These are phyloP conservation scores for Zymoseptoria pseudotritici DNA, from an alignment of 2,329 filamentous ascomycete genomes.

Conservation along the genomic window DNA sequence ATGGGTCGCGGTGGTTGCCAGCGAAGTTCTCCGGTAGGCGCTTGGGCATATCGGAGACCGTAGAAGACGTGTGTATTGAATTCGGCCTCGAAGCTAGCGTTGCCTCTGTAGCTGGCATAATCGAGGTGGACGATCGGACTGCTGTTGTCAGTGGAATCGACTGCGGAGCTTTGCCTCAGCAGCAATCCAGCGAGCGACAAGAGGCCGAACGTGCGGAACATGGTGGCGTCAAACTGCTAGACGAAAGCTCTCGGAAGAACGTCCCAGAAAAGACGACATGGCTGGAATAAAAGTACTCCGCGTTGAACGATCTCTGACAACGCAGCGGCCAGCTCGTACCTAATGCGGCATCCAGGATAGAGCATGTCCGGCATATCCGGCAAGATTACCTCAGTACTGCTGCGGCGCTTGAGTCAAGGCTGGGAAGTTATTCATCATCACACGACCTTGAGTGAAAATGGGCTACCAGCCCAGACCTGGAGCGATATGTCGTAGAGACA, in stretches of 20 bases:
- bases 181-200: neutral
- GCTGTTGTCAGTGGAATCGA: neutral
- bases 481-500: neutral
- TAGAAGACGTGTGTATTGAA: slow-evolving; percentile 14
- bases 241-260: neutral
- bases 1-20: slow-evolving; percentile 28
- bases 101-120: slow-evolving; percentile 17
- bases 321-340: neutral
- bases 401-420: neutral
- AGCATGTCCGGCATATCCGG: neutral
- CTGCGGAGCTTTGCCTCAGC: neutral
- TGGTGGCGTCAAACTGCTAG: neutral
- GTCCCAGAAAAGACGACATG: neutral
- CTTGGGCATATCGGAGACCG: slow-evolving; percentile 23
- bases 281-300: neutral
- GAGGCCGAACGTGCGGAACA: neutral
- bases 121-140: slow-evolving; percentile 14
- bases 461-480: neutral
- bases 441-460: neutral
- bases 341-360: neutral
- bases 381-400: neutral
- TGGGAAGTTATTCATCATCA: too few relatives aligned
- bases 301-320: neutral
- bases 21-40: slow-evolving; percentile 25
- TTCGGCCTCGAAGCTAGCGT: slow-evolving; percentile 10